Percentiles rank a stretch among this genome's conserved stretches.
phyloP scores from a whole-genome alignment of 2,329 filamentous ascomycete species.

The Alternaria angustiovoidea region DNA sequence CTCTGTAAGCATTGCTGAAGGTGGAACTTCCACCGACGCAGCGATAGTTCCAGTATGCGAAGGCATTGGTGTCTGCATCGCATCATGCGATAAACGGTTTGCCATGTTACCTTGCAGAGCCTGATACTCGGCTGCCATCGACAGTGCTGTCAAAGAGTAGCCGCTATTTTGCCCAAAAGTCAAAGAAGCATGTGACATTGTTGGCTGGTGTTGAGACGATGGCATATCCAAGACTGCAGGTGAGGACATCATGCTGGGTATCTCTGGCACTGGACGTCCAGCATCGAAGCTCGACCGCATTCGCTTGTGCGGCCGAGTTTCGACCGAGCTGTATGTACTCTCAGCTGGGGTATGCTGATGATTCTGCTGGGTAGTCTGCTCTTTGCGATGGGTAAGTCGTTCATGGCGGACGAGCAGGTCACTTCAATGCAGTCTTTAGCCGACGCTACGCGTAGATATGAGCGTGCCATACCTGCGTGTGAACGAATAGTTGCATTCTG shows the following conservation, averaged over 20 bases:
- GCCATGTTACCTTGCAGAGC: constrained; percentile 43
- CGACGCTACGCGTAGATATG: neutral
- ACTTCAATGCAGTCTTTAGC: constrained; percentile 24
- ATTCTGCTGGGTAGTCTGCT: constrained; percentile 20
- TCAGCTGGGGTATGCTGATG: constrained; percentile 15
- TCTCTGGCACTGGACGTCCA: constrained; percentile 36
- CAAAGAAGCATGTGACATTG: constrained; percentile 25
- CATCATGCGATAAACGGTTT: constrained; percentile 21
- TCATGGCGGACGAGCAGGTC: constrained; percentile 54
- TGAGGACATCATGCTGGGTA: constrained; percentile 38
- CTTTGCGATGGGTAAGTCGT: constrained; percentile 50
- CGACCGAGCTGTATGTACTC: constrained; percentile 20
- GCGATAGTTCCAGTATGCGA: constrained; percentile 23
- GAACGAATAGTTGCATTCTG: constrained; percentile 53
- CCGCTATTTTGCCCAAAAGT: constrained; percentile 36
- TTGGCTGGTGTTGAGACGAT: constrained; percentile 23
- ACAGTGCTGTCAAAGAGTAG: constrained; percentile 50
- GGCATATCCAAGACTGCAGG: constrained; percentile 32
- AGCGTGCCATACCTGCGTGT: constrained; percentile 49
- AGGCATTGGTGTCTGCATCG: constrained; percentile 21
- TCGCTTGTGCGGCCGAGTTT: constrained; percentile 36
- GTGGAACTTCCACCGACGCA: constrained; percentile 24
- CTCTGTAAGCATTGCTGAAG: constrained; percentile 10
- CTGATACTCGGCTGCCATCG: constrained; percentile 54
- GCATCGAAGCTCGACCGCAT: constrained; percentile 38